Evolutionary conservation across 768 basidiomycete species (phyloP), one percentile per base, ranked within the genome.

Genomic region (Suillus variegatus): DNA sequence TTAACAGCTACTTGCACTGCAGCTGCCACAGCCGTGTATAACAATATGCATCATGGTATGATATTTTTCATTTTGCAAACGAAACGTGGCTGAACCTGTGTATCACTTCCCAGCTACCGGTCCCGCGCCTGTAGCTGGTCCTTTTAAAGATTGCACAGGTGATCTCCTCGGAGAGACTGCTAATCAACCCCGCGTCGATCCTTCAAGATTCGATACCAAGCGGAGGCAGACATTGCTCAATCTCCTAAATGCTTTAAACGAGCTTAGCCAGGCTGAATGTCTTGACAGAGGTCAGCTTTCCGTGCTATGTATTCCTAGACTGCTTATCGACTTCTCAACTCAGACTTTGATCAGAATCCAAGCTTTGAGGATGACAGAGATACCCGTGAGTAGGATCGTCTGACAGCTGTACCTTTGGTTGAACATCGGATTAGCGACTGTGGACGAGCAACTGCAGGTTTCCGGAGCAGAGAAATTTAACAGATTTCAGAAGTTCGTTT

Each of bases 401-500:
- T 28, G 18, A 13, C 28, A 41, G 18, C 41, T 60, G 25, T 25
- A 43, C 41, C 28, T 10, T 32, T 28, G 6, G 58, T 13, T 60
- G 57, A 60, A 60, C 28, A 28, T 60, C 46, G 22, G 22, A 25
- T 51, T 61, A 88, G 89, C 88, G 8, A 85, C 82, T 52, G 86
- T 88, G 64, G 87, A 91, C 69, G 90, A 92, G 68, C 86, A 89
- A 69, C 72, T 88, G n/a, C 89, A 91, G 76, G 81, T 80, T 65
- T 83, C 82, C 13, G 90, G 90, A 13, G 88, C 89, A 6, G 88
- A 88, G 61, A 77, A 81, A 7, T 91, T 91, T 75, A 77, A 85
- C 69, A 84, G 74, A 68, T 90, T 92, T 69, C 82, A 90, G 69
- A 84, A 81, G 90, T 88, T 65, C 36, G 80, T 68, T 12, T 40